phyloP scores from a whole-genome alignment of 1,139 yeast genomes.

The Tardiomyces digboiensis region DNA sequence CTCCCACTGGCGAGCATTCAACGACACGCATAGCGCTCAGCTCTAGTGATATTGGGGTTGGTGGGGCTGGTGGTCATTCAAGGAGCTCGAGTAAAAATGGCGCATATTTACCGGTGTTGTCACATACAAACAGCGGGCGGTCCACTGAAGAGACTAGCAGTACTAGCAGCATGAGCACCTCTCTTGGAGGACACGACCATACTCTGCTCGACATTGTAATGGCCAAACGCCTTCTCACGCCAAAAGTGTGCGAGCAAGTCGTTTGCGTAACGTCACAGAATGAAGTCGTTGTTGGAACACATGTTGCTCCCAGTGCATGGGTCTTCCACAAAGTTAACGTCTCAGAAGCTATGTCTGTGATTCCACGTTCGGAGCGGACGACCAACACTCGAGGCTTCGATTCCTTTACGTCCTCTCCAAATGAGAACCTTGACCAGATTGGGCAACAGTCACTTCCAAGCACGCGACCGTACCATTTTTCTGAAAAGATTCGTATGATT shows the following conservation, averaged over 20 bases:
- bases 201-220: no score
- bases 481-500: conserved; percentile 2
- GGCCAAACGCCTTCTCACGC: conserved; percentile 51
- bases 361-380: conserved; percentile 1
- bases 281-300: conserved; percentile 52
- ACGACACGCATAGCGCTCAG: no score
- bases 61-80: no score
- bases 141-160: no score
- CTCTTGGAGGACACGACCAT: no score
- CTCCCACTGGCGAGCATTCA: conserved; percentile 9
- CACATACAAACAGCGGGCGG: no score
- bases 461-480: conserved; percentile 8
- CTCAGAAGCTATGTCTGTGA: conserved; percentile 25
- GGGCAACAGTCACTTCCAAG: not conserved
- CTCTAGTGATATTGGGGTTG: no score
- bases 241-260: conserved; percentile 66
- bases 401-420: not conserved
- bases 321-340: conserved; percentile 41
- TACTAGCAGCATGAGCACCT: no score
- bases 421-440: not conserved
- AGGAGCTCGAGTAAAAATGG: no score
- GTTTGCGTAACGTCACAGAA: conserved; percentile 46
- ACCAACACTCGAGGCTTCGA: not conserved
- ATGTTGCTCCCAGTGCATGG: conserved; percentile 54
- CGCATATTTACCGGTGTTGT: no score